Evolutionary conservation across 2,329 filamentous ascomycete species (phyloP), one percentile per base, ranked within the genome.

Genomic region (Sclerotinia minor): DNA sequence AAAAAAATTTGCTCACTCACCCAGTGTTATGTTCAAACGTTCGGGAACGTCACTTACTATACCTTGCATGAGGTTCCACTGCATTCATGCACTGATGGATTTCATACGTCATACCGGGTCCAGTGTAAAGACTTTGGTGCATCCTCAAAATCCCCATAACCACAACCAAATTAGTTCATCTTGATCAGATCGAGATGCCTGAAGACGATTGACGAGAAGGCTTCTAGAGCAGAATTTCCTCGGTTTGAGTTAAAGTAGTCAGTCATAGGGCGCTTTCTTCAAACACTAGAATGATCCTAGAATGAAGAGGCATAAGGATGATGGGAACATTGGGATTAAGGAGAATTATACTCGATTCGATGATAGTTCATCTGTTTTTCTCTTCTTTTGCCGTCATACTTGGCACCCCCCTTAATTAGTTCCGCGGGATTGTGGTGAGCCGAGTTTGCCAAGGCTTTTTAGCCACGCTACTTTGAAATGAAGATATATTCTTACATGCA

Each of bases 81-180:
- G 44, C 29, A 59, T 59, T 66, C 53, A 66, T 66, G 64, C 53
- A 65, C 29, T 19, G 5, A 32, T 55, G 53, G n/a, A 44, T 44
- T 21, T 19, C 32, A 60, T 21, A 26, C 64, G 64, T 66, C 64
- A 66, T 60, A 59, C 53, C 49, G 53, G 64, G 54, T 38, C 64
- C 64, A 49, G 26, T 32, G 57, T 60, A 60, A 38, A 32, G 2
- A 21, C 7, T 60, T 32, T 45, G 32, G 32, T 1, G 7, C 32
- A 60, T n/a, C 11, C 41, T 26, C 44, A 35, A 49, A 49, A 49
- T 49, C 29, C 58, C 58, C 58, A 61, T 61, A 61, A 49, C 26
- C 63, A 44, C 50, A 35, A n/a, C 63, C 21, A 57, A 65, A 55
- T 58, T 58, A 57, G 21, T 45, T 47, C 63, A 65, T 44, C 44